Base-by-base conservation (phyloP, 805 yeast species). In the Lipomyces mesembrius region DNA sequence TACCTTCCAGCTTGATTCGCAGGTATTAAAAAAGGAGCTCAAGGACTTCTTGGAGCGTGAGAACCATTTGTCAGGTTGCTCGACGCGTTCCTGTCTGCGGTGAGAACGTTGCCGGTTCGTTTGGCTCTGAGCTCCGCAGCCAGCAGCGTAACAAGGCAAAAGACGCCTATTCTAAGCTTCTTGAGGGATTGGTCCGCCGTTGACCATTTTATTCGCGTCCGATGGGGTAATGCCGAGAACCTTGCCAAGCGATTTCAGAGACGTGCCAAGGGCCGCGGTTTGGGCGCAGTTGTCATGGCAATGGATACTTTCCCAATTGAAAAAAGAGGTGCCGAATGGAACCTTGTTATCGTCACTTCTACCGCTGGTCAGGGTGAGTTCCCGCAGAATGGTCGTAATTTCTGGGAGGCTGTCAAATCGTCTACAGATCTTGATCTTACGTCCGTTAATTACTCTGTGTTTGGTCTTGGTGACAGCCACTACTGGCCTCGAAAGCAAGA, bases 401-500 rank as follows among this genome's bases (percentile, higher is more conserved):
- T 89, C 73, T 90, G 94, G 94, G 94, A 89, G 72, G 85, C 82
- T 35, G 76, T 90, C 71, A 89, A 88, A 78, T 77, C 77, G 63
- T 74, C 87, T n/a, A 82, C 83, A 57, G 90, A 88, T 70, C 78
- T 86, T 63, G 96, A 91, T 75, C 83, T 89, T 66, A 82, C 88
- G 5, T 74, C 81, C 57, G 81, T 87, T 62, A 84, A 83, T 70
- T 83, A 81, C 68, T 83, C 91, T 8, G 89, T 87, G 39, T 90
- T 90, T 73, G 94, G 92, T 74, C 82, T 89, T 75, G 95, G 95
- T 75, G 95, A 89, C 78, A 86, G 91, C 60, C 86, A 86, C 75
- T 92, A 94, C 82, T 94, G 98, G 98, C 98, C 98, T 74, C 87
- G 98, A 81, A 91, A 91, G 78, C 97, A 94, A 79, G 98, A 94